A percentile compares a stretch with the other conserved stretches of the same genome.
Evolutionary conservation across 2,329 filamentous ascomycete species (phyloP).

Genomic region (Scytalidium sp.): DNA sequence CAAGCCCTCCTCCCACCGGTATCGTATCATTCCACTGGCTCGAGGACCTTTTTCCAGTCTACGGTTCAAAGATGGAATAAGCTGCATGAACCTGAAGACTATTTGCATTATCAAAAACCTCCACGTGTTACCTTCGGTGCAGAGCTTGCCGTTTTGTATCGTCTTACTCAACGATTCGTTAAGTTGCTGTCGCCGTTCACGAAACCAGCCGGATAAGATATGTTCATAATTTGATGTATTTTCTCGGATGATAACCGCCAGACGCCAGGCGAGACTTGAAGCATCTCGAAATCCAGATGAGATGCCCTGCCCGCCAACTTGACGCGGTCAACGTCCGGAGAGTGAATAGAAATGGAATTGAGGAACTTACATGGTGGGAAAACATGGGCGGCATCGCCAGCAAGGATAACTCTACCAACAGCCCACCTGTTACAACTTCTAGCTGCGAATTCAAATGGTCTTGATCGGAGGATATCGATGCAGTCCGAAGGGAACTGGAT

Average conservation of each 20-base stretch:
- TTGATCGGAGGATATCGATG: constrained; percentile 31
- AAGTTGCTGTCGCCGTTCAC: constrained; percentile 1
- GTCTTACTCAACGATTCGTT: too few relatives aligned
- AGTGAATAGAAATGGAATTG: too few relatives aligned
- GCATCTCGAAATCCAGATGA: constrained; percentile 9
- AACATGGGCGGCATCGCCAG: constrained; percentile 39
- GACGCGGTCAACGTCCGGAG: too few relatives aligned
- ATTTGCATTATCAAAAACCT: too few relatives aligned
- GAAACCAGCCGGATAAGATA: constrained; percentile 4
- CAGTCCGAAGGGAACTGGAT: constrained; percentile 32
- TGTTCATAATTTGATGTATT: background rate
- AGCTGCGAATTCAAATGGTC: constrained; percentile 26
- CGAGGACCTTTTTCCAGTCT: constrained; percentile 26
- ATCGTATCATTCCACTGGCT: constrained; percentile 28
- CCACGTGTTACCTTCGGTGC: too few relatives aligned
- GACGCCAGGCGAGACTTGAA: constrained; percentile 9
- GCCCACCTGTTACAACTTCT: constrained; percentile 31
- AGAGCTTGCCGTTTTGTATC: constrained; percentile 1
- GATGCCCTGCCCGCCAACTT: constrained; percentile 14
- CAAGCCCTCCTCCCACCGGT: constrained; percentile 25
- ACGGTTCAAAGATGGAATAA: constrained; percentile 28
- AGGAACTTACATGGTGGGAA: too few relatives aligned
- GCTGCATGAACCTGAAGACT: constrained; percentile 27
- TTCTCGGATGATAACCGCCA: constrained; percentile 3
- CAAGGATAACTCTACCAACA: constrained; percentile 28